Evolutionary conservation across 352 stramenopile species (phyloP), one percentile per base, ranked within the genome.

Genomic region (Phytophthora colocasiae): DNA sequence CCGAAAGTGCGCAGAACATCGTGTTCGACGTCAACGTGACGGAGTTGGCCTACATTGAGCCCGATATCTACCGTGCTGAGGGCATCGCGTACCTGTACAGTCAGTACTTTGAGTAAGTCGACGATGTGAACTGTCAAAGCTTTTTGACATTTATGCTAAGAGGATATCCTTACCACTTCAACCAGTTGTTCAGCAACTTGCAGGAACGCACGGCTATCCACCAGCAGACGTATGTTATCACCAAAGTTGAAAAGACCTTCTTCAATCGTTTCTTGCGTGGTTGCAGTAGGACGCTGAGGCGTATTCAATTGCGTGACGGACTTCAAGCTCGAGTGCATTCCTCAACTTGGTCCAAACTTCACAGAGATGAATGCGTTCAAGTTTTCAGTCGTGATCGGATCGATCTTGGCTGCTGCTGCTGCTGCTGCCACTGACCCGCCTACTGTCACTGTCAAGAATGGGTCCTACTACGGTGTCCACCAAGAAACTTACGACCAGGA

Each of bases 381-480:
- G 7, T 41, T 19, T 17, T 51, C 17, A 27, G 22, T 63, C 15
- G 26, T 8, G 3, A 11, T 57, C 36, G 44, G 24, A 27, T 46
- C 24, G 17, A 24, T 58, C 17, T 19, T 63, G 22, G 12, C 24
- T 11, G 19, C 44, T 4, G 17, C 34, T 1, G 26, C 26, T 19
- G 19, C 22, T 22, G 22, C 22, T 2, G 52, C 60, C 38, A 63
- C 4, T 17, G 38, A 44, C 36, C 43, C 15, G 1, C 58, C 57
- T 34, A 63, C 58, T 0, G 69, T 63, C 34, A 58, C 41, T 34
- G 46, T 77, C 63, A 65, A 49, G 41, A 77, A 77, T 45, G 69
- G 69, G 0, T 73, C 69, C 24, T 73, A 73, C 63, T 69, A 63
- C 44, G 69, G 69, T 4, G 41, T 73, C n/a, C 38, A 67, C 40